Evolutionary conservation across 257 asterid species (phyloP), one percentile per base, ranked within the genome.

Genomic region (Solanum rostratum): DNA sequence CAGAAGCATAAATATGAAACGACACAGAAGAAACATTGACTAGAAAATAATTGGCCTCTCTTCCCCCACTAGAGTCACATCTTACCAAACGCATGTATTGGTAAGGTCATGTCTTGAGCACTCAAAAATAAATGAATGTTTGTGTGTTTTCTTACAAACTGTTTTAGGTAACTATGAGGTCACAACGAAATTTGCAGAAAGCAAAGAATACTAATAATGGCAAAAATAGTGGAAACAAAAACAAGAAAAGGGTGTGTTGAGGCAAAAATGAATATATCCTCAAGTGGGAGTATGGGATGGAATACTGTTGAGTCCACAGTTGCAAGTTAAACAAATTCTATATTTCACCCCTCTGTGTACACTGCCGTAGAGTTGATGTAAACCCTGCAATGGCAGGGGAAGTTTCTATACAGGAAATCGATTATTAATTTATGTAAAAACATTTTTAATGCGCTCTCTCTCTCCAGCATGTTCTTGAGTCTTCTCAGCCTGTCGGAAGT

Each of bases 331-430:
- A 68, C 63, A 80, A 88, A 88, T 85, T 76, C 89, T 90, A 84
- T 91, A 88, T 89, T 86, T 88, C 87, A 90, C 86, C 86, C 85
- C 86, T 85, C 55, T 88, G 90, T 90, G 88, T 89, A 87, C 90
- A 89, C 74, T 70, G 89, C 87, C 84, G 79, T 80, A 52, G 84
- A 85, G 88, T 84, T 50, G 74, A 86, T 88, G 85, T 88, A 83
- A 83, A 81, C 91, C 92, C 88, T 86, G 66, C 79, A 88, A 89
- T 69, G 87, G 88, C 88, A 88, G 92, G 95, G 93, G 93, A 84
- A 43, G 85, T 84, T 86, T 91, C 94, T 91, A 92, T 92, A 92
- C 95, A 92, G 69, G 87, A 89, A 90, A 85, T 86, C 84, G n/a
- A 86, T 90, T 90, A 88, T 89, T 88, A 82, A 85, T 83, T 85